Evolutionary conservation across 495 filamentous ascomycete species (phyloP).

Genomic region (Trichoderma erinaceum): DNA sequence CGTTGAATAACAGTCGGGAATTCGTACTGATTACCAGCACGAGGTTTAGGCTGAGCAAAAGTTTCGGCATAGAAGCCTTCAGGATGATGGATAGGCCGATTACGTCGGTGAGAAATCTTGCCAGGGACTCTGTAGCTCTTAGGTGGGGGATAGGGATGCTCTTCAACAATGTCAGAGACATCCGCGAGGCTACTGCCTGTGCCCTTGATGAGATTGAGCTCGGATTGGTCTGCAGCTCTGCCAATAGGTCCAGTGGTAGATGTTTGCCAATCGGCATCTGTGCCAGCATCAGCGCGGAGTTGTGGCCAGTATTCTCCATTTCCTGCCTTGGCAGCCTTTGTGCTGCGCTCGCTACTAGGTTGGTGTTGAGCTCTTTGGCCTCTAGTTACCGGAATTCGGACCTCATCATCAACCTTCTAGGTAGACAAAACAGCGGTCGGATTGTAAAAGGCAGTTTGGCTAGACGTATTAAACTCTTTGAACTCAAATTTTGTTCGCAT

Average conservation of each 20-base stretch:
- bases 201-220: background rate
- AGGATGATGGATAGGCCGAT: background rate
- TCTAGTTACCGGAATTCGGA: slow-evolving; percentile 14
- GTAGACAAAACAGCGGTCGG: slow-evolving; percentile 9
- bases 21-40: background rate
- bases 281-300: background rate
- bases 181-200: slow-evolving; percentile 11
- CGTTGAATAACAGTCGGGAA: background rate
- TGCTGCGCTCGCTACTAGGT: background rate
- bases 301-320: background rate
- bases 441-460: slow-evolving; percentile 8
- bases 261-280: slow-evolving; percentile 16
- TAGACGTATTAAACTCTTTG: background rate
- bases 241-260: background rate
- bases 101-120: background rate
- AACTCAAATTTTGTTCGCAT: background rate
- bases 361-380: background rate
- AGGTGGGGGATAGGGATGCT: background rate
- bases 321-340: background rate
- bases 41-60: background rate
- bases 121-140: background rate
- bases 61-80: background rate
- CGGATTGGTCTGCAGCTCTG: background rate
- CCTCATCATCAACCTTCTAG: slow-evolving; percentile 15
- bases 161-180: background rate